A percentile compares a stretch with the other conserved stretches of the same genome.
phyloP scores from a whole-genome alignment of 495 filamentous ascomycete genomes.

The Sordaria brevicollis region DNA sequence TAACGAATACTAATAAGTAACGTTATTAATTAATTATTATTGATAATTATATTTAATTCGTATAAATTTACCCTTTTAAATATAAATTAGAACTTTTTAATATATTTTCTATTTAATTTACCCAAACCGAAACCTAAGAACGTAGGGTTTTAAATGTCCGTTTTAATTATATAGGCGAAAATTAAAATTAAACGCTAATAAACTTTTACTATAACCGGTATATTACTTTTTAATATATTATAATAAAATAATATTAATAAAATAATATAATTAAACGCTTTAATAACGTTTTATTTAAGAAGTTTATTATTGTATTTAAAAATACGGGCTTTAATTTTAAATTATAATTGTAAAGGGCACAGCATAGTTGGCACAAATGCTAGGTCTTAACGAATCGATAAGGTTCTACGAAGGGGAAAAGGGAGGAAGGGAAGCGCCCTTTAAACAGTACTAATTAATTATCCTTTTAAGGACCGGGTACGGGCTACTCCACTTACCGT shows the following conservation, averaged over 20 bases:
- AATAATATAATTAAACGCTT: not conserved
- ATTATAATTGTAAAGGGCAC: too few relatives aligned
- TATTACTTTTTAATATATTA: not conserved
- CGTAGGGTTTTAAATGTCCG: too few relatives aligned
- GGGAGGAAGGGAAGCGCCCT: too few relatives aligned
- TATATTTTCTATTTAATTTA: not conserved
- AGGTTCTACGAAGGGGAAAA: too few relatives aligned
- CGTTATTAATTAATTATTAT: not conserved
- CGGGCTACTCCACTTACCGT: too few relatives aligned
- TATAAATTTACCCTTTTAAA: too few relatives aligned
- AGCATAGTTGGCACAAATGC: too few relatives aligned
- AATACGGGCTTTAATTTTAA: too few relatives aligned
- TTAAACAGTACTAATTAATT: too few relatives aligned
- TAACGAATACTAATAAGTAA: fast-evolving
- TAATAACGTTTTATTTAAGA: not conserved
- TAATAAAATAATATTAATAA: not conserved
- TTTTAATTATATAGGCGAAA: not conserved
- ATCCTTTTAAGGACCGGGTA: too few relatives aligned
- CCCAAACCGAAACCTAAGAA: too few relatives aligned
- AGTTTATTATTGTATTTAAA: not conserved
- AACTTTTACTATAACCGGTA: not conserved
- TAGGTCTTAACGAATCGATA: too few relatives aligned
- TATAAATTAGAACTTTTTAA: not conserved
- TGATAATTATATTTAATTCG: not conserved
- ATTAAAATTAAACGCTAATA: not conserved